Evolutionary conservation across 2,329 filamentous ascomycete species (phyloP).

Genomic region (Trichoderma harzianum): DNA sequence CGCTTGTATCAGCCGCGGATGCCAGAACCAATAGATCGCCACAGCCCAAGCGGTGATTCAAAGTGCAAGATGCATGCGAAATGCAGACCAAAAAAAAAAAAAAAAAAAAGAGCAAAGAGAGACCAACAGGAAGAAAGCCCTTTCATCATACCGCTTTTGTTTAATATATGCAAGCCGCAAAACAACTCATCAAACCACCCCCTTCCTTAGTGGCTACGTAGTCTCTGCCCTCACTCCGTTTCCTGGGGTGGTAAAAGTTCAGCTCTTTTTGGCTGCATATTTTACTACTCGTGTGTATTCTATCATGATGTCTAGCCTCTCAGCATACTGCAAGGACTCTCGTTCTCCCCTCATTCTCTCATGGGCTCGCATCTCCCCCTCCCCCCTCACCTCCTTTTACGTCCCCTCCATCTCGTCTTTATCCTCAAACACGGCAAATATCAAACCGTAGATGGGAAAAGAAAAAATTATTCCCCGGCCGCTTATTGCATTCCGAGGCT

Average conservation of each 20-base stretch:
- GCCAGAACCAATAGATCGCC: neutral
- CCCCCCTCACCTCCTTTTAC: neutral
- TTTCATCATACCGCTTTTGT: neutral
- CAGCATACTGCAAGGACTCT: neutral
- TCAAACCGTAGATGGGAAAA: neutral
- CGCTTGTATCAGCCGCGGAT: constrained; percentile 11
- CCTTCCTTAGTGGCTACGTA: neutral
- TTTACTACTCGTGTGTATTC: neutral
- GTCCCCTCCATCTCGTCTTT: neutral
- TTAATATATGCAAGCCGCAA: neutral
- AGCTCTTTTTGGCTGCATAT: neutral
- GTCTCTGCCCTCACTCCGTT: neutral
- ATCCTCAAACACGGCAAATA: neutral
- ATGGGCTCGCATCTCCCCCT: neutral
- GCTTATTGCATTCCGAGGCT: neutral
- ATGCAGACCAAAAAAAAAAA: neutral
- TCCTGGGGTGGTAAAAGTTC: neutral
- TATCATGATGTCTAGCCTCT: neutral
- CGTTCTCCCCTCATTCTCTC: neutral
- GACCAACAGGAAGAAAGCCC: neutral
- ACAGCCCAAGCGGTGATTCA: neutral
- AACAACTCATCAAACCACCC: neutral
- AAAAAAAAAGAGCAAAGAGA: neutral
- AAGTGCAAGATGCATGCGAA: neutral
- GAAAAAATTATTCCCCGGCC: neutral